These are phyloP conservation scores for Stachybotrys echinatus DNA, from an alignment of 2,329 filamentous ascomycete genomes.

Conservation along the genomic window DNA sequence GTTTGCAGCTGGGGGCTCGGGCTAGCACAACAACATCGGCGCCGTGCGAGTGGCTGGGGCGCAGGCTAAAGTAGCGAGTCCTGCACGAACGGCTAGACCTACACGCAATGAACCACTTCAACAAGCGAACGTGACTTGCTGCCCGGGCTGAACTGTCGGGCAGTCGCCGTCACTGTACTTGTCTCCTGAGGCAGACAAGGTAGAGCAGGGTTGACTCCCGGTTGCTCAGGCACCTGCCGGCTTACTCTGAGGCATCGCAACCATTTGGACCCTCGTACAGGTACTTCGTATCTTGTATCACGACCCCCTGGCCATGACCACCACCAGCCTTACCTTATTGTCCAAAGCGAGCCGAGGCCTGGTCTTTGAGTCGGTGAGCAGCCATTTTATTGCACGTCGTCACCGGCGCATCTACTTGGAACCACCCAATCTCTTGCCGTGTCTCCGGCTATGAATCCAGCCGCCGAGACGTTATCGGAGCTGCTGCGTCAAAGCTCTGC, in stretches of 20 bases:
- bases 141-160: neutral
- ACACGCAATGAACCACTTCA: too few species aligned
- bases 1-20: neutral
- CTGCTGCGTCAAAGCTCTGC: neutral
- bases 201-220: neutral
- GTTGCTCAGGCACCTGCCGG: neutral
- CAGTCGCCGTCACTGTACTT: neutral
- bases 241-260: too few species aligned
- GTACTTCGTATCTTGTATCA: neutral
- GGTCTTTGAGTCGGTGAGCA: neutral
- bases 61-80: too few species aligned
- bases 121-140: too few species aligned
- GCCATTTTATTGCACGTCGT: neutral
- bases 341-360: neutral
- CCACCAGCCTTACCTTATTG: neutral
- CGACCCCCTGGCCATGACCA: neutral
- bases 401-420: neutral
- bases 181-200: neutral
- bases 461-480: too few species aligned
- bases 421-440: too few species aligned
- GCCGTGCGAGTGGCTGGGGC: neutral
- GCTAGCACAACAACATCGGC: neutral
- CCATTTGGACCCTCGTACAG: neutral
- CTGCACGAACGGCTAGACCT: too few species aligned
- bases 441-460: too few species aligned